Conservation (phyloP, 441 rosid genomes). For the Pelargonium fulgidum region DNA sequence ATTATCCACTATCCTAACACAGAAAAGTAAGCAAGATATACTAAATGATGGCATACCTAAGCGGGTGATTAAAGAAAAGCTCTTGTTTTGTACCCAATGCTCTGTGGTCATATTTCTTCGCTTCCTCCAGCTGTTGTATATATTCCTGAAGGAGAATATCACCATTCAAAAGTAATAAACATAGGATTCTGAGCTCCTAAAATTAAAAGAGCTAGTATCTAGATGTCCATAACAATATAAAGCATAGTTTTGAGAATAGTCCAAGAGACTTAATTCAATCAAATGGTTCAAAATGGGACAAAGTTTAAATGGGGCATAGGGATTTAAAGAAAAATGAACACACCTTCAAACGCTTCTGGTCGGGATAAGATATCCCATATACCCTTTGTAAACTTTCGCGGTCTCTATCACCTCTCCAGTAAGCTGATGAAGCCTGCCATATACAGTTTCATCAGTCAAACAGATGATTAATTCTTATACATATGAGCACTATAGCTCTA, state of each 20-base stretch:
- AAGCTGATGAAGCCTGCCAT: conserved; percentile 89
- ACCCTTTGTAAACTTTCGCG: conserved; percentile 97
- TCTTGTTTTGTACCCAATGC: conserved; percentile 85
- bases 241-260: background rate
- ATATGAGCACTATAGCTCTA: conserved; percentile 11
- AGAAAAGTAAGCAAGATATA: conserved; percentile 10
- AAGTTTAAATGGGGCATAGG: background rate
- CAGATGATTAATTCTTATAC: conserved; percentile 14
- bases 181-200: background rate
- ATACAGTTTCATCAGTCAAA: conserved; percentile 16
- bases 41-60: conserved; percentile 42
- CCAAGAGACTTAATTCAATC: background rate
- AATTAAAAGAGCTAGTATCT: background rate
- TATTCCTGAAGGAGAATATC: conserved; percentile 50
- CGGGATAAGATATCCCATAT: conserved; percentile 95
- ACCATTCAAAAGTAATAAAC: background rate
- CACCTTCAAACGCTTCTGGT: conserved; percentile 80
- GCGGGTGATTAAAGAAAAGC: conserved; percentile 83
- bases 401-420: conserved; percentile 85
- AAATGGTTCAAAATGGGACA: background rate
- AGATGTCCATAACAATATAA: background rate
- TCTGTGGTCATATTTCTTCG: conserved; percentile 93
- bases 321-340: background rate
- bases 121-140: conserved; percentile 65
- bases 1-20: conserved; percentile 13